A percentile compares a stretch with the other conserved stretches of the same genome.
phyloP scores from a whole-genome alignment of 2,329 filamentous ascomycete genomes.

The Fusarium coffeatum region DNA sequence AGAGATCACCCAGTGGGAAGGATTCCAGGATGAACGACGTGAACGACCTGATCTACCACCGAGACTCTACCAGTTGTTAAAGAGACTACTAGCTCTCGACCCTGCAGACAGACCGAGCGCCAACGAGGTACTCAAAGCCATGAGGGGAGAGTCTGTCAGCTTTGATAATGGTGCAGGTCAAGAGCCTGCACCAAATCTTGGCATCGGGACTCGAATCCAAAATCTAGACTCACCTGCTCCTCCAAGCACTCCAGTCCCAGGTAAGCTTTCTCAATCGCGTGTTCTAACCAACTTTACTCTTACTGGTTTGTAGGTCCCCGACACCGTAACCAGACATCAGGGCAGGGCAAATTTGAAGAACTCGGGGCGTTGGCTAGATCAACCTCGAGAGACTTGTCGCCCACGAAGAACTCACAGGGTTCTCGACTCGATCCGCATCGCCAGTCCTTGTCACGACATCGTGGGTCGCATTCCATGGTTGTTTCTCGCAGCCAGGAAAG shows the following conservation, averaged over 20 bases:
- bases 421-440: conserved; percentile 25
- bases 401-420: conserved; percentile 16
- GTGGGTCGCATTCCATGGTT: conserved; percentile 50
- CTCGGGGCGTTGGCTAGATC: conserved; percentile 33
- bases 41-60: conserved; percentile 85
- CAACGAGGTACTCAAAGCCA: conserved; percentile 82
- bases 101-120: conserved; percentile 83
- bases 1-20: conserved; percentile 89
- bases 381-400: conserved; percentile 36
- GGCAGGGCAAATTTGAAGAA: conserved; percentile 46
- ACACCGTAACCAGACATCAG: conserved; percentile 40
- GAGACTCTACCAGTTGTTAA: conserved; percentile 86
- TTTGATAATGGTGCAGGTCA: conserved; percentile 57
- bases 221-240: conserved; percentile 66
- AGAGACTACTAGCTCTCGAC: conserved; percentile 80
- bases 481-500: conserved; percentile 57
- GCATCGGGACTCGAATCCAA: conserved; percentile 62
- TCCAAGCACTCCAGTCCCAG: conserved; percentile 61
- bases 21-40: conserved; percentile 81
- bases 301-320: conserved; percentile 48
- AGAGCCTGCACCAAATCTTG: conserved; percentile 54
- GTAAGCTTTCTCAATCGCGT: conserved; percentile 45
- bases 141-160: conserved; percentile 72
- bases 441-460: conserved; percentile 33
- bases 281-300: conserved; percentile 46